A percentile compares a stretch with the other conserved stretches of the same genome.
Conservation (phyloP, 352 stramenopile genomes). For the Globisporangium emineosum region DNA sequence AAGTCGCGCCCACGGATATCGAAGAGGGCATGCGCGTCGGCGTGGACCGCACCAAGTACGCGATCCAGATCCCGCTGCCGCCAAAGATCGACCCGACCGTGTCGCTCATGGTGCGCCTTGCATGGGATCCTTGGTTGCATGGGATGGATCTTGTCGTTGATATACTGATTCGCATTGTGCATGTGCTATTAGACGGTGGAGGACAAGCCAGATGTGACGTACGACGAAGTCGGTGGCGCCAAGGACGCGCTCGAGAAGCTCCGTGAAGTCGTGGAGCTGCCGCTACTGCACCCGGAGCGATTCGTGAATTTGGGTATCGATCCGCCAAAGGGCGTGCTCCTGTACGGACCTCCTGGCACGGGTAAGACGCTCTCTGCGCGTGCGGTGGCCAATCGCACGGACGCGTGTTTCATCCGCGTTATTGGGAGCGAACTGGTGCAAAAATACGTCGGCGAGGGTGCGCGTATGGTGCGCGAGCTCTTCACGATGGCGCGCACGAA, state of each 20-base stretch:
- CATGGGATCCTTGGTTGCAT: background rate
- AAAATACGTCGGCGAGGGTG: conserved; percentile 99
- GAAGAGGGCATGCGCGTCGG: conserved; percentile 99
- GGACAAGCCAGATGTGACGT: conserved; percentile 99
- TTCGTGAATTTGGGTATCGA: conserved; percentile 99
- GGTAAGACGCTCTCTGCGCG: conserved; percentile 97
- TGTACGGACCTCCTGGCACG: conserved; percentile 97
- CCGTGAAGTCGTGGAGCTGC: conserved; percentile 98
- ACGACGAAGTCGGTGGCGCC: conserved; percentile 98
- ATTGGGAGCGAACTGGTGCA: conserved; percentile 99
- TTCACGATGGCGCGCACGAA: conserved; percentile 99
- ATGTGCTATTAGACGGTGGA: conserved; percentile 92
- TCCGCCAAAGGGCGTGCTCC: conserved; percentile 98
- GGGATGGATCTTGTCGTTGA: background rate
- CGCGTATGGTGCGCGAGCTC: conserved; percentile 99
- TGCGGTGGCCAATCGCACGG: conserved; percentile 98
- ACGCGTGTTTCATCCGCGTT: conserved; percentile 99
- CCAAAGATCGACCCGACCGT: conserved; percentile 99
- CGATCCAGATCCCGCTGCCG: conserved; percentile 97
- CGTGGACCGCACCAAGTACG: conserved; percentile 97
- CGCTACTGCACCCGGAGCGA: conserved; percentile 96
- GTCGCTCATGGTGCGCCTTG: conserved; percentile 49
- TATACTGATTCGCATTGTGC: conserved; percentile 5
- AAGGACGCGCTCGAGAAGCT: conserved; percentile 99
- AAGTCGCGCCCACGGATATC: conserved; percentile 99